phyloP scores from a whole-genome alignment of 371 early-diverging fungal species.

The Haplosporangium sp. region DNA sequence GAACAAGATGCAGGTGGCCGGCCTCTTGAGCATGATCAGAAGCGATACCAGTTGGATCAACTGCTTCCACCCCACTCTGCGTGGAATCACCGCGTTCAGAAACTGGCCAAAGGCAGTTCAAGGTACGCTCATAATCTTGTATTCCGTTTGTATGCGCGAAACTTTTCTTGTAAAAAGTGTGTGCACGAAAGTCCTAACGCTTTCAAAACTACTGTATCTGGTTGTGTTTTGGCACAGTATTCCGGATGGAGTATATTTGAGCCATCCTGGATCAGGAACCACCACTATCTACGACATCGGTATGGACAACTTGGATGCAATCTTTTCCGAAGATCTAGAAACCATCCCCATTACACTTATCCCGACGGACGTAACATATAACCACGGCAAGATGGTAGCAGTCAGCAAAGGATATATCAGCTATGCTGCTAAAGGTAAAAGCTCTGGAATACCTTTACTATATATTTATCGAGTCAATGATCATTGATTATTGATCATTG shows the following conservation, averaged over 20 bases:
- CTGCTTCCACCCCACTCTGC: conserved; percentile 52
- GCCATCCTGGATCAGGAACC: conserved; percentile 20
- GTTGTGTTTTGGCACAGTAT: conserved; percentile 14
- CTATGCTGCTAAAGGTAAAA: conserved; percentile 57
- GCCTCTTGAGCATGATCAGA: conserved; percentile 40
- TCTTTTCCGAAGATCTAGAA: conserved; percentile 55
- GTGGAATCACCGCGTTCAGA: conserved; percentile 55
- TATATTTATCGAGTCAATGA: not conserved
- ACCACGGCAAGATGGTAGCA: conserved; percentile 54
- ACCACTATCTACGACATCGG: conserved; percentile 47
- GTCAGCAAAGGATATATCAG: conserved; percentile 58
- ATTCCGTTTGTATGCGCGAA: not conserved
- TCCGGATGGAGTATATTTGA: conserved; percentile 56
- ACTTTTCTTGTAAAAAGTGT: not conserved
- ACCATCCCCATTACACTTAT: conserved; percentile 57
- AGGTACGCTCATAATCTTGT: conserved; percentile 24
- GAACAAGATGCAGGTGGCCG: conserved; percentile 22
- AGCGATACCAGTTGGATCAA: conserved; percentile 51
- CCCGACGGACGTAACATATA: conserved; percentile 55
- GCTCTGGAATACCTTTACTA: not conserved
- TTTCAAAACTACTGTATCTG: not conserved
- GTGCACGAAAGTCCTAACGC: not conserved
- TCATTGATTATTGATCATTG: no score
- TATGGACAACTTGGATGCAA: conserved; percentile 47
- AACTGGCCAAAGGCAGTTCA: conserved; percentile 50